phyloP scores from a whole-genome alignment of 1,284 basidiomycete species.

The Puccinia horiana region DNA sequence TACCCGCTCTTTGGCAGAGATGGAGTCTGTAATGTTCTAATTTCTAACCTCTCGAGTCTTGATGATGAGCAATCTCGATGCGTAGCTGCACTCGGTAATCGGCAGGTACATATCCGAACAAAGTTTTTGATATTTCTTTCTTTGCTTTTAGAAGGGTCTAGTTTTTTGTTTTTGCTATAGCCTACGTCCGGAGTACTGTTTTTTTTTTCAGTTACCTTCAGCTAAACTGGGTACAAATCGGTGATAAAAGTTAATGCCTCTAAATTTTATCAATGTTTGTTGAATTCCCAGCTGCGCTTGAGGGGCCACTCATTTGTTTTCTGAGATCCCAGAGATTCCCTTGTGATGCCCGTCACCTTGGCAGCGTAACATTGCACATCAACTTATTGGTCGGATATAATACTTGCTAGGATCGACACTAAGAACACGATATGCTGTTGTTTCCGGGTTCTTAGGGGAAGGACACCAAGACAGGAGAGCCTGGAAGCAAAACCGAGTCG shows the following conservation, averaged over 20 bases:
- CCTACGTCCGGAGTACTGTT: background rate
- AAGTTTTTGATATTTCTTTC: background rate
- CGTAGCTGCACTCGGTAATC: background rate
- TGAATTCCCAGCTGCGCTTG: background rate
- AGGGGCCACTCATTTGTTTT: background rate
- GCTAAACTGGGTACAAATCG: background rate
- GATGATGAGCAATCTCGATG: slow-evolving; percentile 9
- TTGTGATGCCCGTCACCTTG: background rate
- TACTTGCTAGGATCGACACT: background rate
- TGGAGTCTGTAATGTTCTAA: background rate
- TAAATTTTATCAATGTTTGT: background rate
- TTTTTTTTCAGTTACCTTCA: background rate
- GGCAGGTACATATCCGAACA: background rate
- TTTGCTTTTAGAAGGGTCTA: background rate
- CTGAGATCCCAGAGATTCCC: background rate
- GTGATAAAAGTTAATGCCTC: background rate
- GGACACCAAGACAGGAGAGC: background rate
- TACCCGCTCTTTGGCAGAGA: background rate
- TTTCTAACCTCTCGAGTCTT: slow-evolving; percentile 3
- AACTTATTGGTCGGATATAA: background rate
- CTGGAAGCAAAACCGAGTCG: background rate
- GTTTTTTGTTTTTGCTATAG: background rate
- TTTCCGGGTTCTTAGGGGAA: background rate
- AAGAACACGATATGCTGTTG: background rate
- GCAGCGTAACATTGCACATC: background rate